phyloP scores from a whole-genome alignment of 352 stramenopile genomes.

The Phytopythium oedochilum region DNA sequence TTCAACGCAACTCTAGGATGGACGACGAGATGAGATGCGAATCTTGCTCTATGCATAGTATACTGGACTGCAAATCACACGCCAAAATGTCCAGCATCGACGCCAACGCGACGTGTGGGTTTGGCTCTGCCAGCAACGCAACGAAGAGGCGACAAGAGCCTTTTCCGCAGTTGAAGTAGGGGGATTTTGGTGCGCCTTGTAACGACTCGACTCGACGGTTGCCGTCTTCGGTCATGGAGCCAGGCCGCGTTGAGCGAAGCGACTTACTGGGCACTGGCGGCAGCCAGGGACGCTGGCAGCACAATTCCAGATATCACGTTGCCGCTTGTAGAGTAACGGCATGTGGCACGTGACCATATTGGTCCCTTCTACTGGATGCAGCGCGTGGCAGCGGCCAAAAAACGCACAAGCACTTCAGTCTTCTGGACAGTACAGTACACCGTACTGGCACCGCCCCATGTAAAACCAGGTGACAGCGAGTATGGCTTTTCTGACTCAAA shows the following conservation, averaged over 20 bases:
- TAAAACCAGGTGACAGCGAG: background rate
- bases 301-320: too few species aligned
- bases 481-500: background rate
- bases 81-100: too few species aligned
- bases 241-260: background rate
- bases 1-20: background rate
- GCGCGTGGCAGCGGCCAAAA: background rate
- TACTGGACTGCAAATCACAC: too few species aligned
- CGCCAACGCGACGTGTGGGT: too few species aligned
- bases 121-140: too few species aligned
- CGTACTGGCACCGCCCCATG: background rate
- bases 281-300: background rate
- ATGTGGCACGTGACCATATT: background rate
- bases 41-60: background rate
- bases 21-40: background rate
- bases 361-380: background rate
- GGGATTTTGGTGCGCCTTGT: slow-evolving; percentile 2
- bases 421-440: background rate
- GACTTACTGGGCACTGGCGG: background rate
- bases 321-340: slow-evolving; percentile 1
- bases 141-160: slow-evolving; percentile 1
- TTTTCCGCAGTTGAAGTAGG: slow-evolving; percentile 10
- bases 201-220: too few species aligned
- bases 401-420: too few species aligned
- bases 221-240: background rate